Base-by-base conservation (phyloP, 106 monocot genomes). In the Phalaenopsis aphrodite region DNA sequence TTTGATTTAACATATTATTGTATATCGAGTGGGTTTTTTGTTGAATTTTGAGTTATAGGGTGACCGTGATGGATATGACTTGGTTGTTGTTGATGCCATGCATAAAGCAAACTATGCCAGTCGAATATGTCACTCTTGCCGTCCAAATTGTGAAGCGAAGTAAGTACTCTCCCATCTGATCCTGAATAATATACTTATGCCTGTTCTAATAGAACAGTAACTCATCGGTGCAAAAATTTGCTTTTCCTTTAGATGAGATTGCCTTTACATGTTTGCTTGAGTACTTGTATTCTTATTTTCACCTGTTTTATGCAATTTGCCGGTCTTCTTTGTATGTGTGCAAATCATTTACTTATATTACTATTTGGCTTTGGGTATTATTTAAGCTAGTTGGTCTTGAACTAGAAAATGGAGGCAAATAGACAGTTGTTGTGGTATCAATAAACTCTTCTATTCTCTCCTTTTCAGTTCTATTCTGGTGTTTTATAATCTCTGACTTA, bases 71-170 rank as follows among this genome's bases (percentile, higher is more conserved):
- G 99, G 99, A 52, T 99, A 99, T 90, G 99, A 99, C 72, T 87
- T 99, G 83, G 93, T 95, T 55, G 93, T 99, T 81, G 99, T 99
- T 82, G 99, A 99, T 90, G 99, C 99, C 16, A 99, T 99, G 99
- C 99, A 99, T 79, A 99, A 99, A 84, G 99, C 99, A 76, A 99
- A 99, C 78, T 99, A 93, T 87, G 99, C 99, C 45, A 99, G 99
- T 85, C 85, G 99, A 84, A 99, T 99, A 58, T 99, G 99, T 79
- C 99, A 99, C 67, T 99, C 99, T 66, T 99, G 99, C 49, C 79
- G 87, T 30, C 99, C 99, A 85, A 99, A 99, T 82, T 99, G 99
- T 85, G 95, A 99, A 93, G 95, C 99, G 73, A 99, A 99, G 98
- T 99, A 85, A 87, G 91, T 71, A 69, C 11, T 39, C 21, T 75